Conservation (phyloP, 2,329 filamentous ascomycete genomes). For the Penicillium sp. region DNA sequence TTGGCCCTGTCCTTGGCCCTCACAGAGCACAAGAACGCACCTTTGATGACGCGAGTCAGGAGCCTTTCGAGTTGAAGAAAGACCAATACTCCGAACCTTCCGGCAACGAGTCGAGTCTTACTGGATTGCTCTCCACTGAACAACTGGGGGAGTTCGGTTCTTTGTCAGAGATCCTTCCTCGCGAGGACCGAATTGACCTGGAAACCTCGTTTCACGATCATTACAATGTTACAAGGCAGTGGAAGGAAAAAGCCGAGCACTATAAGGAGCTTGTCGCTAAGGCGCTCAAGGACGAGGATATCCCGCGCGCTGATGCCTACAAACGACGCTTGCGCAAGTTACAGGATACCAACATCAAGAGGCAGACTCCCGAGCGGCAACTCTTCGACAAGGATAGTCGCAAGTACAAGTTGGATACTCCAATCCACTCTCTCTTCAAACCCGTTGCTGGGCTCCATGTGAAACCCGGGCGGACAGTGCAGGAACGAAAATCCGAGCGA, state of each 20-base stretch:
- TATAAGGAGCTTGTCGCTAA: neutral
- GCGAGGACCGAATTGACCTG: conserved; percentile 8
- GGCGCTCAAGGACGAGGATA: neutral
- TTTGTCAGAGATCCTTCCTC: conserved; percentile 2
- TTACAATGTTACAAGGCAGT: neutral
- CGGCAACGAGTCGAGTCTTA: neutral
- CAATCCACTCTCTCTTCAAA: neutral
- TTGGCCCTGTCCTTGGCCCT: neutral
- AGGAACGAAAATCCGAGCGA: neutral
- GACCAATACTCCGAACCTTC: neutral
- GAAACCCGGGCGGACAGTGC: neutral
- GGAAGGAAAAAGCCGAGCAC: neutral
- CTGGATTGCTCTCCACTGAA: neutral
- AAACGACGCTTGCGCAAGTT: neutral
- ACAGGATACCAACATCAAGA: neutral
- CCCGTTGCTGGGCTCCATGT: neutral
- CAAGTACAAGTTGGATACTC: neutral
- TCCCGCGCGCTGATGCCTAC: neutral
- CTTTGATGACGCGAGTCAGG: neutral
- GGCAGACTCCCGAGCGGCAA: neutral
- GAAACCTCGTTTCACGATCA: neutral
- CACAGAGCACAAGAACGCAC: neutral
- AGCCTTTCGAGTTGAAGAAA: neutral
- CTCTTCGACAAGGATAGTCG: neutral
- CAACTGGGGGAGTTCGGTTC: neutral